Evolutionary conservation across 2,329 filamentous ascomycete species (phyloP).

Genomic region (Claviceps sp.): DNA sequence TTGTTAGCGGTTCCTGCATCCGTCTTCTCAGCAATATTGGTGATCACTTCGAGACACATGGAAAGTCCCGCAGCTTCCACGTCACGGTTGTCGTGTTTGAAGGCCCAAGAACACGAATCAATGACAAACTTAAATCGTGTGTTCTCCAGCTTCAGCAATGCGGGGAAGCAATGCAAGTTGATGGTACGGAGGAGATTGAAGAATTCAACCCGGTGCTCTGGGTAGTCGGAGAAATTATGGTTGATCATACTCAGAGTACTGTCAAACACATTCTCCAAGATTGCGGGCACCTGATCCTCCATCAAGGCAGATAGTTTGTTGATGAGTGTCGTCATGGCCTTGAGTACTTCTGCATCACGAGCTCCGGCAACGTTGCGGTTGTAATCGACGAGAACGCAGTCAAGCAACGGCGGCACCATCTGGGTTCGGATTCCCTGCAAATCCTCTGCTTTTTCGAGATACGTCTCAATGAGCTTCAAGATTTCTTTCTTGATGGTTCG

Average conservation of each 20-base stretch:
- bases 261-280: constrained; percentile 98
- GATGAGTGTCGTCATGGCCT: constrained; percentile 95
- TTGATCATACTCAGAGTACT: constrained; percentile 99
- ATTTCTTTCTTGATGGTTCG: constrained; percentile 99
- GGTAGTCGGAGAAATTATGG: constrained; percentile 99
- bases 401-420: constrained; percentile 89
- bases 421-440: constrained; percentile 82
- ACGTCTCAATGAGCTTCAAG: constrained; percentile 92
- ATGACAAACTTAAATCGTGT: constrained; percentile 99
- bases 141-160: constrained; percentile 84
- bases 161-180: constrained; percentile 93
- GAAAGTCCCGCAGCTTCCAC: constrained; percentile 92
- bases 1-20: constrained; percentile 75
- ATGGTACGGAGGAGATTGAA: constrained; percentile 94
- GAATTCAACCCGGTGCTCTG: constrained; percentile 97
- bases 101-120: constrained; percentile 99
- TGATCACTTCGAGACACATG: constrained; percentile 96
- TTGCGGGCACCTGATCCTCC: constrained; percentile 94
- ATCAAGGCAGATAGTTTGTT: constrained; percentile 90
- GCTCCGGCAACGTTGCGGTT: constrained; percentile 93
- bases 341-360: constrained; percentile 89
- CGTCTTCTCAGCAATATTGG: constrained; percentile 90
- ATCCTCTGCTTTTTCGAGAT: constrained; percentile 96
- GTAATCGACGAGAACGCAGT: constrained; percentile 90
- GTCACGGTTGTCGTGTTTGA: constrained; percentile 97